Evolutionary conservation across 2,329 filamentous ascomycete species (phyloP), one percentile per base, ranked within the genome.

Genomic region (Colletotrichum sublineola): DNA sequence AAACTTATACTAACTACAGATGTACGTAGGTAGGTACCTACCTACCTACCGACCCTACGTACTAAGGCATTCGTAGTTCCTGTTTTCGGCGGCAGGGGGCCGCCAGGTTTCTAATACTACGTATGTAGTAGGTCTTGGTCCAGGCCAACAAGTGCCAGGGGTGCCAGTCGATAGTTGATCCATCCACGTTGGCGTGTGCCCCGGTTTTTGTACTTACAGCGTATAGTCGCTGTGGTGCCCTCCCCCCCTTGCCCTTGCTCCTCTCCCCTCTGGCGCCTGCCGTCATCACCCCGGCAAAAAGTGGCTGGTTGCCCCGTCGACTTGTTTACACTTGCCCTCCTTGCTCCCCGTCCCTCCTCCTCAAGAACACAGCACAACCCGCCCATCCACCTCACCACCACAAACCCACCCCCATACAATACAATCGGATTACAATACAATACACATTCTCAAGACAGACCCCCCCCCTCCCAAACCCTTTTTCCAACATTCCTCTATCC

Each of bases 261-360:
- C 42, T 20, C 42, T 7, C 42, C 50, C 46, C 29, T 42, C 31
- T 48, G 66, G 62, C 55, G 61, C 62, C 67, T 73, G 71, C 71
- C 71, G 67, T 73, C 71, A 73, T 73, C 71, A 73, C 71, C 71
- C 71, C 68, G 62, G 71, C 67, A 71, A 71, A 62, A 73, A 71
- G 71, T 73, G 71, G 71, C 71, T 73, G 58, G 75, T 77, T 77
- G 75, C 75, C 74, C 74, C 60, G 75, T 74, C 75, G 74, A 77
- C 75, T 73, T 77, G 75, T 77, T 77, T 77, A 77, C 75, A 68
- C 68, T 67, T 70, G 71, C 67, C 57, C 71, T 71, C 68, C 68
- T 67, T 73, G 62, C 67, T 67, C 68, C 24, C 71, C 67, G 62
- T 63, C 56, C 67, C 63, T 56, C 68, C 68, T 72, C 68, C 71